A percentile compares a stretch with the other conserved stretches of the same genome.
Evolutionary conservation across 2,329 filamentous ascomycete genomes (phyloP).

Genomic region (Fusarium abutilonis): DNA sequence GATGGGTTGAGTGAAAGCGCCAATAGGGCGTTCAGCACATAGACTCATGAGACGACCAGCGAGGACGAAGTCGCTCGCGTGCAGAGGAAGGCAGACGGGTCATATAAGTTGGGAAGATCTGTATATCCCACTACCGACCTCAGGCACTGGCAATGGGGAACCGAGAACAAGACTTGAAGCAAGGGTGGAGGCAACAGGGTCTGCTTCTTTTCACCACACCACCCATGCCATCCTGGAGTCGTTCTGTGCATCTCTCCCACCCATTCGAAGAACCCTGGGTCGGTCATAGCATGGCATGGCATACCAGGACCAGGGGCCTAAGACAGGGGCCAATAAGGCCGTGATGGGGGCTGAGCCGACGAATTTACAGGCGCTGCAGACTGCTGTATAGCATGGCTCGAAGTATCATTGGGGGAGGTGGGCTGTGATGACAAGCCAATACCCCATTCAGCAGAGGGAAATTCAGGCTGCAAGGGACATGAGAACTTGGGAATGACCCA

Average conservation of each 20-base stretch:
- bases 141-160: conserved; percentile 27
- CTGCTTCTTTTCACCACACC: conserved; percentile 10
- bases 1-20: conserved; percentile 19
- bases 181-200: conserved; percentile 37
- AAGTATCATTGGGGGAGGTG: conserved; percentile 39
- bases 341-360: conserved; percentile 30
- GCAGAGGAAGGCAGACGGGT: conserved; percentile 41
- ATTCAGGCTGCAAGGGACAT: conserved; percentile 31
- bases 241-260: conserved; percentile 38
- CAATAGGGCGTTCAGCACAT: conserved; percentile 22
- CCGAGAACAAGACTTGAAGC: conserved; percentile 31
- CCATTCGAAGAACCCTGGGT: conserved; percentile 41
- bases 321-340: conserved; percentile 40
- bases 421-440: conserved; percentile 41
- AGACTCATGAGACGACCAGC: conserved; percentile 28
- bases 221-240: conserved; percentile 37
- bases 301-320: conserved; percentile 35
- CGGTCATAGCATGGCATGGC: conserved; percentile 25
- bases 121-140: conserved; percentile 32
- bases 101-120: conserved; percentile 48
- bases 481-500: conserved; percentile 33
- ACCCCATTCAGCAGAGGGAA: conserved; percentile 37
- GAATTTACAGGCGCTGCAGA: conserved; percentile 32
- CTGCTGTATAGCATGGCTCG: conserved; percentile 33
- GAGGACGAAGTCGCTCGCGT: conserved; percentile 29